Evolutionary conservation across 352 stramenopile genomes (phyloP), one percentile per base, ranked within the genome.

Genomic region (Pythium dissotocum): DNA sequence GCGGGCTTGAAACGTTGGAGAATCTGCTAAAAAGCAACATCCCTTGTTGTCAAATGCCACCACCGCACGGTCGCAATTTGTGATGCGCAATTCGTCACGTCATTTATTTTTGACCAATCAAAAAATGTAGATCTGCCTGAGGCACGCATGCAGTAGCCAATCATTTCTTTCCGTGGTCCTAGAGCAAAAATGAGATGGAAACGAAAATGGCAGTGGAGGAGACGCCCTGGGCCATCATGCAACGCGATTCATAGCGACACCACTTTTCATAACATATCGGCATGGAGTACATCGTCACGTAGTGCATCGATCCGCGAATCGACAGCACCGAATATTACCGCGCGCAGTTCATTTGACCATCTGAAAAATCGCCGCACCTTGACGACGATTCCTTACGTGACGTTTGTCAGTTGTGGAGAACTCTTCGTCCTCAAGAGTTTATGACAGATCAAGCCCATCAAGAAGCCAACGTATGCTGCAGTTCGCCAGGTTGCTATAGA

Each of bases 101-200:
- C 21, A 28, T 30, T 30, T 53, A 21, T 1, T 53, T 53, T 53
- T 30, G 21, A 12, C 46, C 46, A 53, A 53, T 53, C 14, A 18
- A 49, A 49, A 24, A 2, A 13, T 8, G 0, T 8, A 2, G 16
- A 24, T 26, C 6, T 8, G 7, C 6, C 46, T 32, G 46, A 32
- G n/a, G 46, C 46, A 53, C 46, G 46, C 46, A n/a, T 3, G 4
- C 46, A 30, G 12, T n/a, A 30, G 46, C 46, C 46, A 53, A 53
- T 53, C 46, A 14, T 14, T 14, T 53, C 46, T 18, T 13, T 53
- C 46, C 46, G 5, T 12, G 2, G 5, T 30, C 10, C 4, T 53
- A 18, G n/a, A 30, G 21, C 7, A 30, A 53, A n/a, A 53, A 53
- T 53, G 46, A 53, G 46, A 32, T 53, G 46, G 46, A 53, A 53